phyloP scores from a whole-genome alignment of 345 rosid genomes.

The Populus simonii region DNA sequence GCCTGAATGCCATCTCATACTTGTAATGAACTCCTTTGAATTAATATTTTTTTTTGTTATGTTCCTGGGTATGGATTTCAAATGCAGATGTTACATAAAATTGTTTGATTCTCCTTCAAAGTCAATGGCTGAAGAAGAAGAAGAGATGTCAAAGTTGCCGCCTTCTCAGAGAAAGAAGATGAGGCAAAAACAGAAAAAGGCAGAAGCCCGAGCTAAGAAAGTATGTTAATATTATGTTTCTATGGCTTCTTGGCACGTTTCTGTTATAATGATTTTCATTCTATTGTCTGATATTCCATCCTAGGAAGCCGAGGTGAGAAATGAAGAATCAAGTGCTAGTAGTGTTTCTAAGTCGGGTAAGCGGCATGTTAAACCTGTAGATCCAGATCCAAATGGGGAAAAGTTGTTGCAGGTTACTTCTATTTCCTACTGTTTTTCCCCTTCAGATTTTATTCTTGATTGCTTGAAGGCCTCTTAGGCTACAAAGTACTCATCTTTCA shows the following conservation, averaged over 20 bases:
- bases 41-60: neutral
- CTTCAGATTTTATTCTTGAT: neutral
- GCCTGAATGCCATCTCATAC: neutral
- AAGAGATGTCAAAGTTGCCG: constrained; percentile 68
- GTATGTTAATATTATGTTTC: constrained; percentile 34
- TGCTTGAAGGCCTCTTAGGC: neutral
- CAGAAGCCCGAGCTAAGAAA: constrained; percentile 97
- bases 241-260: constrained; percentile 5
- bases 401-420: constrained; percentile 77
- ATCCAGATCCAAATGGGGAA: constrained; percentile 93
- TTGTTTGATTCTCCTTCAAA: constrained; percentile 79
- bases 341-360: constrained; percentile 82
- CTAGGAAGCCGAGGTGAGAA: constrained; percentile 92
- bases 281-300: constrained; percentile 16
- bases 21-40: neutral
- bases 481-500: constrained; percentile 5
- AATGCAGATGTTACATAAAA: constrained; percentile 80
- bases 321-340: constrained; percentile 67
- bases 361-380: constrained; percentile 81
- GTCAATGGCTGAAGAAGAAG: constrained; percentile 71
- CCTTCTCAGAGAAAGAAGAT: constrained; percentile 93
- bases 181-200: constrained; percentile 85
- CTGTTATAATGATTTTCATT: constrained; percentile 16
- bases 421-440: constrained; percentile 12
- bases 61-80: constrained; percentile 13